Percentiles rank a stretch among this genome's conserved stretches.
phyloP scores from a whole-genome alignment of 805 yeast genomes.

The Ogataea pini region DNA sequence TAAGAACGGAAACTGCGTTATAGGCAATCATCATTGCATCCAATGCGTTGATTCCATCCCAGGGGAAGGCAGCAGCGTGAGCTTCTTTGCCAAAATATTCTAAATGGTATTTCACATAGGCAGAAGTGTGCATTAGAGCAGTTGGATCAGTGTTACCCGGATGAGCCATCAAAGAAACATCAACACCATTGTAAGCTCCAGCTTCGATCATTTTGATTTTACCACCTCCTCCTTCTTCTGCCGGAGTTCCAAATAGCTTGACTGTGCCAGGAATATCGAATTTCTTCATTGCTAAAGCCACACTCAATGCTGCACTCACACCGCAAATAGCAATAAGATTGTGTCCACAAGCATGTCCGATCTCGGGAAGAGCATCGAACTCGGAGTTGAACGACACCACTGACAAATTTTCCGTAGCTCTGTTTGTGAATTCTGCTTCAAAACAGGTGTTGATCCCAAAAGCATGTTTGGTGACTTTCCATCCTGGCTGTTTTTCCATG shows the following conservation, averaged over 20 bases:
- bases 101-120: slow-evolving; percentile 16
- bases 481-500: slow-evolving; percentile 25
- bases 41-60: slow-evolving; percentile 34
- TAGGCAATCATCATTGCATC: slow-evolving; percentile 32
- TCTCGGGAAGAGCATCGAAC: slow-evolving; percentile 32
- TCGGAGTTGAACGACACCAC: slow-evolving; percentile 31
- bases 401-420: slow-evolving; percentile 14
- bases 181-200: slow-evolving; percentile 30
- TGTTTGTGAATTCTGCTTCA: slow-evolving; percentile 18
- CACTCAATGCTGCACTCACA: slow-evolving; percentile 23
- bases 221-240: slow-evolving; percentile 35
- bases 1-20: slow-evolving; percentile 28
- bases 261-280: slow-evolving; percentile 30
- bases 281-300: slow-evolving; percentile 25
- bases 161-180: slow-evolving; percentile 32
- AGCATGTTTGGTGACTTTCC: slow-evolving; percentile 29
- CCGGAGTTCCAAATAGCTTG: slow-evolving; percentile 34
- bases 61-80: slow-evolving; percentile 34
- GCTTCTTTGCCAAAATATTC: slow-evolving; percentile 31
- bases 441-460: slow-evolving; percentile 30
- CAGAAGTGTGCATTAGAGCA: slow-evolving; percentile 23
- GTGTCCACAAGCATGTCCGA: slow-evolving; percentile 37
- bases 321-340: slow-evolving; percentile 31
- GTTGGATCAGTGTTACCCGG: slow-evolving; percentile 20
- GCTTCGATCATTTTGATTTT: slow-evolving; percentile 26